A percentile compares a stretch with the other conserved stretches of the same genome.
Evolutionary conservation across 2,329 filamentous ascomycete species (phyloP).

Genomic region (Tolypocladium tropicale): DNA sequence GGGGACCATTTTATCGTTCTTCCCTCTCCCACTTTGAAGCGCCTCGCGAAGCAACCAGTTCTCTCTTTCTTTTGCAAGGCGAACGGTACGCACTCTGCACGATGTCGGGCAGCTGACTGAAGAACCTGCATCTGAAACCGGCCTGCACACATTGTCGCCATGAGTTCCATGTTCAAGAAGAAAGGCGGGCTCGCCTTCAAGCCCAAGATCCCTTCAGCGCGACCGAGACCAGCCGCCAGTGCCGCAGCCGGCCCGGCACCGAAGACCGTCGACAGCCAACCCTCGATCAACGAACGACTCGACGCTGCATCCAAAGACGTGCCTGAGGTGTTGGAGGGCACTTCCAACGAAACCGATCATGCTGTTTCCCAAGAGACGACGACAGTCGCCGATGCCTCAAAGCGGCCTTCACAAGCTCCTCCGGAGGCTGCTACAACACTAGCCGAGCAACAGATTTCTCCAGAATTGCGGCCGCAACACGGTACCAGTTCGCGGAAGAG

Average conservation of each 20-base stretch:
- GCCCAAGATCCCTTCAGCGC: constrained; percentile 52
- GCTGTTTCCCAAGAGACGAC: neutral
- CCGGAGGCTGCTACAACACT: neutral
- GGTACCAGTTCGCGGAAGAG: neutral
- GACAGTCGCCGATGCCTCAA: neutral
- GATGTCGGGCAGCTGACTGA: constrained; percentile 14
- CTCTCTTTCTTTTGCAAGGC: neutral
- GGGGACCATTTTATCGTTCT: neutral
- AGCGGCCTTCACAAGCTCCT: neutral
- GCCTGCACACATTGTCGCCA: constrained; percentile 14
- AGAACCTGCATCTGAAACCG: neutral
- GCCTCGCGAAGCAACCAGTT: neutral
- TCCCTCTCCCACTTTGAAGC: neutral
- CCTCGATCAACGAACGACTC: neutral
- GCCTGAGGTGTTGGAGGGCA: neutral
- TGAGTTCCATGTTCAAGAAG: constrained; percentile 63
- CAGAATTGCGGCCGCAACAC: neutral
- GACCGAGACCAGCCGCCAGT: constrained; percentile 36
- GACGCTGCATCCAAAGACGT: neutral
- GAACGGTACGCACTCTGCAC: neutral
- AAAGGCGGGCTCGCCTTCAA: constrained; percentile 53
- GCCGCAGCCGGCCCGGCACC: constrained; percentile 12
- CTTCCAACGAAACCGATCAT: neutral
- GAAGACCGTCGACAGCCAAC: constrained; percentile 2
- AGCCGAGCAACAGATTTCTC: neutral